phyloP scores from a whole-genome alignment of 805 yeast genomes.

The Nakazawaea pomicola region DNA sequence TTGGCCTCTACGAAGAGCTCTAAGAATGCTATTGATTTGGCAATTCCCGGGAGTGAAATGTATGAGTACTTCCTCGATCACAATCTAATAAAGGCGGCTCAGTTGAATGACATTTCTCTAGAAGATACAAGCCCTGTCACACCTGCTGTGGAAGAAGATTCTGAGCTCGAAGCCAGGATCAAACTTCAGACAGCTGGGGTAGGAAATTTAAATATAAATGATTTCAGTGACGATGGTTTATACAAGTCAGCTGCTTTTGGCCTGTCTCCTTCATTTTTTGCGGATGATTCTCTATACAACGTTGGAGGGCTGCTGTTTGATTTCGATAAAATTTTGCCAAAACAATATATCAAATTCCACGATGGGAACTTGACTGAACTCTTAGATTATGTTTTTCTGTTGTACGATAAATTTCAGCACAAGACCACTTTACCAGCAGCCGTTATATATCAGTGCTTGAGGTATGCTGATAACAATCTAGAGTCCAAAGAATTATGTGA shows the following conservation, averaged over 20 bases:
- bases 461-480: constrained; percentile 58
- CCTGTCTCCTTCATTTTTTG: constrained; percentile 28
- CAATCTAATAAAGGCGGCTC: constrained; percentile 27
- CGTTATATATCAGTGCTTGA: constrained; percentile 60
- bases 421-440: constrained; percentile 62
- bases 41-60: constrained; percentile 51
- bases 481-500: constrained; percentile 53
- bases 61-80: constrained; percentile 56
- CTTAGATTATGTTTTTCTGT: constrained; percentile 40
- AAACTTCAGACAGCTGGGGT: constrained; percentile 36
- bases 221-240: constrained; percentile 16
- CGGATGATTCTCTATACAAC: constrained; percentile 21
- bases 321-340: constrained; percentile 48
- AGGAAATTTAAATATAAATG: constrained; percentile 17
- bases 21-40: constrained; percentile 53
- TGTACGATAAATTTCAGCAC: constrained; percentile 42
- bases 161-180: constrained; percentile 29
- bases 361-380: constrained; percentile 51
- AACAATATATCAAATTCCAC: constrained; percentile 56
- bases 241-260: constrained; percentile 24
- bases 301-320: constrained; percentile 38
- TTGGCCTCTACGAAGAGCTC: constrained; percentile 28
- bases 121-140: constrained; percentile 13
- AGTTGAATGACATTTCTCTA: constrained; percentile 3
- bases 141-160: constrained; percentile 11